Percentiles rank a stretch among this genome's conserved stretches.
Conservation (phyloP, 2,329 filamentous ascomycete genomes). For the Curvularia sp. region DNA sequence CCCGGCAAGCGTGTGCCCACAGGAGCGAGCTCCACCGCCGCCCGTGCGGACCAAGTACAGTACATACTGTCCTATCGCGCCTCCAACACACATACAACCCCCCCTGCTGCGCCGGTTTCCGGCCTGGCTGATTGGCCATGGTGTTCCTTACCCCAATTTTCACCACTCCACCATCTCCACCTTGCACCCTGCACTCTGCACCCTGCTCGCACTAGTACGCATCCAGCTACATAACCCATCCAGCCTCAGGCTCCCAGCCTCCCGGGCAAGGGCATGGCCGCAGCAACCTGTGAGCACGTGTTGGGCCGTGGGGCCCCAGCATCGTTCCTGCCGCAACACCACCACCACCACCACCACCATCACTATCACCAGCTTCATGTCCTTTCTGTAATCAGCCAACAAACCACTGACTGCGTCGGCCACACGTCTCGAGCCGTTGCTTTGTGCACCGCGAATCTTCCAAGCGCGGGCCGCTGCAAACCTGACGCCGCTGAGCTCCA, state of each 20-base stretch:
- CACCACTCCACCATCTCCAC: not conserved
- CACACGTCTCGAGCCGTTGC: conserved; percentile 6
- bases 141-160: conserved; percentile 17
- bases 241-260: conserved; percentile 14
- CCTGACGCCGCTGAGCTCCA: conserved; percentile 31
- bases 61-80: conserved; percentile 13
- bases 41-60: conserved; percentile 1
- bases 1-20: conserved; percentile 3
- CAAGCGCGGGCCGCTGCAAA: conserved; percentile 42
- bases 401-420: not conserved
- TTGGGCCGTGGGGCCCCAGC: conserved; percentile 7
- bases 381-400: too few species aligned
- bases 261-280: conserved; percentile 4
- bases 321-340: not conserved
- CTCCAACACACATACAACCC: conserved; percentile 15
- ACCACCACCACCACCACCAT: not conserved
- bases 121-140: conserved; percentile 16
- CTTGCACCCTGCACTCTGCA: not conserved
- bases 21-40: conserved; percentile 8
- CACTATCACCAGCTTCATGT: not conserved
- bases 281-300: conserved; percentile 28
- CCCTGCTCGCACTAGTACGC: too few species aligned
- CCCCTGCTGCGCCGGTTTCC: conserved; percentile 9
- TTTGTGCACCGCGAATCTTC: conserved; percentile 11
- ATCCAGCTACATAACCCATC: too few species aligned